Base-by-base conservation (phyloP, 139 green algal genomes). In the Chara braunii region DNA sequence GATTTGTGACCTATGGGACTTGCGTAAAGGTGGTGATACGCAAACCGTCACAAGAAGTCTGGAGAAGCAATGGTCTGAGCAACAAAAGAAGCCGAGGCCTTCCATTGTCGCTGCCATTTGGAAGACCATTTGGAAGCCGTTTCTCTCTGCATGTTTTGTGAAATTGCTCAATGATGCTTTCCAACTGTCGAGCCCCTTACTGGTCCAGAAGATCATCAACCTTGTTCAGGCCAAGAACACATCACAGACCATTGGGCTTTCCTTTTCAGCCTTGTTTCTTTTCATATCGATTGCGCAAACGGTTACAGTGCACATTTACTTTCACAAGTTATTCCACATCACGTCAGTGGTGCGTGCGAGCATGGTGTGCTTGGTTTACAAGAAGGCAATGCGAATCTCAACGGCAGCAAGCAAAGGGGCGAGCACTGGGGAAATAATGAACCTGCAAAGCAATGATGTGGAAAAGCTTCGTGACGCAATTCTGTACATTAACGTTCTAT, bases 361-460 rank as follows among this genome's bases (percentile, higher is more conserved):
- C 3, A 3, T 74, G 29, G 33, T 74, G 29, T 60, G 42, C 18
- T 18, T 70, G 24, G 44, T 74, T 36, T 74, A 74, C 57, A 24
- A 12, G 28, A 72, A 74, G 57, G 56, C 65, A 9, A 31, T 74
- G 7, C 30, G 56, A 7, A 70, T 74, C 9, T 60, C 29, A 7
- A 11, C 56, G 12, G 43, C 56, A 4, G 26, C 65, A 26, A 32
- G 30, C 11, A 37, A 74, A 29, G 22, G 26, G 26, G 60, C 65
- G 55, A 74, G 65, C 54, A n/a, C 59, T 0, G 65, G 65, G 8
- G 54, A 72, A 32, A 74, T 74, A 22, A 44, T 76, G 14, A 76
- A 76, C 43, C 59, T 76, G 28, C 58, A 73, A 30, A 73, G 59
- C 60, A 76, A 76, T 31, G 68, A 76, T 54, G 68, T 60, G 18